phyloP scores from a whole-genome alignment of 2,329 filamentous ascomycete genomes.

The Cytospora paraplurivora region DNA sequence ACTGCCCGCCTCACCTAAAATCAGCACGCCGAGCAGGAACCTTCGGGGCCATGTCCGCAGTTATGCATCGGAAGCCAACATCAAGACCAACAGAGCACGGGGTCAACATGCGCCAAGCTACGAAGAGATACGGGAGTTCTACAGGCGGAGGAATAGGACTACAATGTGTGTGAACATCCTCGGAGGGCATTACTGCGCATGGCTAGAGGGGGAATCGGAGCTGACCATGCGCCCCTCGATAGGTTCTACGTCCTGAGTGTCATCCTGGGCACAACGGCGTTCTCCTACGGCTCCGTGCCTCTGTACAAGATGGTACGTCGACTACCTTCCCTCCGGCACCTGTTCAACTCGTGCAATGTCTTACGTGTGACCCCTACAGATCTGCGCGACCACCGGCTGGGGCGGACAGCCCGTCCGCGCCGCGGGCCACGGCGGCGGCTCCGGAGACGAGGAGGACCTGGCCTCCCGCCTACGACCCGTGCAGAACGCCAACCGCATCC shows the following conservation, averaged over 20 bases:
- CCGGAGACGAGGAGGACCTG: slow-evolving; percentile 61
- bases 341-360: slow-evolving; percentile 8
- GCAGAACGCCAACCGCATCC: slow-evolving; percentile 77
- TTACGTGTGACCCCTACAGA: slow-evolving; percentile 47
- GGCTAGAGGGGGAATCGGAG: slow-evolving; percentile 4
- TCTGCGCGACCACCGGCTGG: slow-evolving; percentile 87
- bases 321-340: neutral
- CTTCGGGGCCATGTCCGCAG: slow-evolving; percentile 24
- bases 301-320: slow-evolving; percentile 80
- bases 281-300: slow-evolving; percentile 82
- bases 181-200: neutral
- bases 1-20: slow-evolving; percentile 8
- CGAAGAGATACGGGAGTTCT: slow-evolving; percentile 65
- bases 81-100: slow-evolving; percentile 31
- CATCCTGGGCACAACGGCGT: slow-evolving; percentile 76
- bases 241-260: slow-evolving; percentile 77
- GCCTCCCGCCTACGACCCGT: slow-evolving; percentile 79
- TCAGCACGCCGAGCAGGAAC: slow-evolving; percentile 7
- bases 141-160: slow-evolving; percentile 68
- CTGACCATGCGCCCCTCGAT: slow-evolving; percentile 31
- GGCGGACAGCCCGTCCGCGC: slow-evolving; percentile 90
- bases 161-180: slow-evolving; percentile 52
- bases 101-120: slow-evolving; percentile 51
- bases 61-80: slow-evolving; percentile 34
- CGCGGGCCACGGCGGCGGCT: slow-evolving; percentile 60